Evolutionary conservation across 2,329 filamentous ascomycete genomes (phyloP), one percentile per base, ranked within the genome.

Genomic region (Chrysosphaeria jannelii): DNA sequence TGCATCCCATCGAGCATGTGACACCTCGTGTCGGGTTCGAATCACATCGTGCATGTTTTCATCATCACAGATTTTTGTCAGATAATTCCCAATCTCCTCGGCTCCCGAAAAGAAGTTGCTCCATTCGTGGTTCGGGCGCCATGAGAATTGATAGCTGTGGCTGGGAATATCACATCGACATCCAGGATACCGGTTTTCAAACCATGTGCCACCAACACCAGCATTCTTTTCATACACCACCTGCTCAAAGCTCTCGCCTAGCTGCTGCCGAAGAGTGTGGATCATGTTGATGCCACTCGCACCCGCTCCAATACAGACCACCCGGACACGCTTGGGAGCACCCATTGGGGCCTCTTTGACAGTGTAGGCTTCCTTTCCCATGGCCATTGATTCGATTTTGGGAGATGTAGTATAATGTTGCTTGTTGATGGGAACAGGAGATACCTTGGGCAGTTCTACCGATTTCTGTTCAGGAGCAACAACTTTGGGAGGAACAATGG

Each of bases 81-180:
- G 45, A 28, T 66, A 66, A 3, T 41, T 39, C 19, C 49, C 44
- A 20, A 67, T 65, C 34, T 67, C 60, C 1, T 41, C 40, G 1
- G 52, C 52, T 1, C 47, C 40, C 0, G 55, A 46, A 33, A 57
- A 64, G 34, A 64, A 58, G 26, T 51, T 50, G 10, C 49, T 47
- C 60, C 62, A 68, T 19, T 50, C 46, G 5, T 49, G 50, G 34
- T 65, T 66, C 3, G 52, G 54, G 25, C 52, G 47, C 51, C 55
- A 65, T 3, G 56, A 55, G 34, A 60, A 64, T 34, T 61, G 59
- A 34, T 66, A 66, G 37, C 56, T 61, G 39, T 64, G 58, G 33
- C 48, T 53, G 7, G 54, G 54, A 14, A 60, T 46, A 35, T 60
- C 57, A 34, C 54, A 61, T 25, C 44, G 44, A 31, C 55, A 59